These are phyloP conservation scores for Pseudogymnoascus sp. DNA, from an alignment of 2,329 filamentous ascomycete genomes.

Conservation along the genomic window DNA sequence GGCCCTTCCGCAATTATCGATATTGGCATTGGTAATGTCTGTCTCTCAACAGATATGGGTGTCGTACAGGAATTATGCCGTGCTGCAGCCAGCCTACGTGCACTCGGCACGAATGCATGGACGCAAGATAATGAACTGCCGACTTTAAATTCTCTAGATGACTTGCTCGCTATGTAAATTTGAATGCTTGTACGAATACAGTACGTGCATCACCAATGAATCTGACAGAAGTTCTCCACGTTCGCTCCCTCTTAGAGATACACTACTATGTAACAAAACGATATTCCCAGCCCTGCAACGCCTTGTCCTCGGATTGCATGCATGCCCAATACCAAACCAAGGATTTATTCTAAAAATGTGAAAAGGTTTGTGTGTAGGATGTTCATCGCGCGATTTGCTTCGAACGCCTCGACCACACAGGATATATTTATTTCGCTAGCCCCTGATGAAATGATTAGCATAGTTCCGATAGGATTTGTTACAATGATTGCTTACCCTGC, in stretches of 20 bases:
- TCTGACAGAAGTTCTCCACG: background rate
- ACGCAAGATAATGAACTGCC: background rate
- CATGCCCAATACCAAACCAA: background rate
- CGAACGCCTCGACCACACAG: conserved; percentile 86
- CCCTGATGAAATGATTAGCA: conserved; percentile 41
- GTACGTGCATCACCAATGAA: conserved; percentile 2
- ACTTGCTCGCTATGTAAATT: conserved; percentile 2
- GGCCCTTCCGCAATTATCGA: background rate
- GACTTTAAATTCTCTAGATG: conserved; percentile 3
- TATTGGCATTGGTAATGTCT: conserved; percentile 3
- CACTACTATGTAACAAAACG: conserved; percentile 5
- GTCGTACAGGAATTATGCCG: background rate
- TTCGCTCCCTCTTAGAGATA: background rate
- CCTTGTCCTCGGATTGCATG: conserved; percentile 2
- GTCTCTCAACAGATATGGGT: background rate
- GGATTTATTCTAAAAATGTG: conserved; percentile 66
- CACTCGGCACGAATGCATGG: background rate
- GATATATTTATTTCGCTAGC: conserved; percentile 99
- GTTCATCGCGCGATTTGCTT: conserved; percentile 89
- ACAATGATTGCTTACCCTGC: conserved; percentile 56
- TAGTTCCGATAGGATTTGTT: background rate
- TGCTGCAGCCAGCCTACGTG: background rate
- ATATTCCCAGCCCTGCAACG: background rate
- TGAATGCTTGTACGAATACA: conserved; percentile 6
- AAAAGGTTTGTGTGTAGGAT: conserved; percentile 95